A percentile compares a stretch with the other conserved stretches of the same genome.
phyloP scores from a whole-genome alignment of 805 yeast species.

The Grigorovia jiainica region DNA sequence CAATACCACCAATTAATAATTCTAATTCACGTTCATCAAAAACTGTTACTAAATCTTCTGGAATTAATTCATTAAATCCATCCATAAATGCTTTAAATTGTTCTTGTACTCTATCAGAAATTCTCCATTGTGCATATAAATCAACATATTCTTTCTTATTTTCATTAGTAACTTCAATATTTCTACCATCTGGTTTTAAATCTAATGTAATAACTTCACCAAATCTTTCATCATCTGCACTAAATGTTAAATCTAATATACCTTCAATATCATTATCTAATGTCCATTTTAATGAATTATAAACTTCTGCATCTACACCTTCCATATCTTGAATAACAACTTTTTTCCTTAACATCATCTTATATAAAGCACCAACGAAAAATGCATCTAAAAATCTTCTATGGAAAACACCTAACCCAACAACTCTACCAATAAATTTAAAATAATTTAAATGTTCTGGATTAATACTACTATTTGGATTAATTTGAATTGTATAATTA shows the following conservation, averaged over 20 bases:
- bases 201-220: constrained; percentile 89
- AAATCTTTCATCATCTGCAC: constrained; percentile 85
- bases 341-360: constrained; percentile 93
- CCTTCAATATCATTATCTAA: constrained; percentile 89
- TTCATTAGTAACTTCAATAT: constrained; percentile 88
- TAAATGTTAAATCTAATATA: constrained; percentile 78
- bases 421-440: constrained; percentile 97
- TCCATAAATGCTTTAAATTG: constrained; percentile 94
- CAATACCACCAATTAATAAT: constrained; percentile 93
- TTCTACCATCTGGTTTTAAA: constrained; percentile 77
- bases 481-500: constrained; percentile 94
- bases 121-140: constrained; percentile 91
- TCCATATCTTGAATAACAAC: constrained; percentile 96
- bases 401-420: constrained; percentile 97
- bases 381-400: constrained; percentile 96
- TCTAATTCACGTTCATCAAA: constrained; percentile 97
- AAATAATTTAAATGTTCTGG: constrained; percentile 97
- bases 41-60: constrained; percentile 91
- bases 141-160: constrained; percentile 94
- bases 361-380: constrained; percentile 95
- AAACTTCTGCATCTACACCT: constrained; percentile 96
- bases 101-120: constrained; percentile 83
- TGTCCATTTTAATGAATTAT: constrained; percentile 91
- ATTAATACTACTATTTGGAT: constrained; percentile 92
- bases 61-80: constrained; percentile 95